Evolutionary conservation across 2,329 filamentous ascomycete genomes (phyloP), one percentile per base, ranked within the genome.

Genomic region (Biscogniauxia sp.): DNA sequence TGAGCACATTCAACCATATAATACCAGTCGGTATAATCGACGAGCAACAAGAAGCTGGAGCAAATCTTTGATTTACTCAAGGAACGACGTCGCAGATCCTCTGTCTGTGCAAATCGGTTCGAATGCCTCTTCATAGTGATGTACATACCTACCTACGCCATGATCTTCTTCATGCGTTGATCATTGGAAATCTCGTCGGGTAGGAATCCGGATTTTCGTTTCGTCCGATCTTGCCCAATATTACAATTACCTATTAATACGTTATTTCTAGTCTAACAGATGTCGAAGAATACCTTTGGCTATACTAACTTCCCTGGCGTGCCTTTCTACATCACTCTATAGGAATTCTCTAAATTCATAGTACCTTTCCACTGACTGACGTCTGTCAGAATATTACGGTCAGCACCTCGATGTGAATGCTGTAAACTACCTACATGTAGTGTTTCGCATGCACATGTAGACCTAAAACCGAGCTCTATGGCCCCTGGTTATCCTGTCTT

Each of bases 141-240:
- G 17, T 51, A 53, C n/a, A n/a, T n/a, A n/a, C n/a, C n/a, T n/a
- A n/a, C 13, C 5, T 50, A 19, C 49, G 11, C 55, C 53, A 51
- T 60, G 63, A 54, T 53, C 52, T 50, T 50, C 20, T 60, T 63
- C 57, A 61, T 60, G 59, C 57, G 59, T 37, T 55, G 58, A 61
- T 63, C 55, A 56, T 56, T 56, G 54, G 59, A 50, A 5, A 32
- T 45, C 23, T 20, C 11, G 53, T 59, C 51, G 19, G 51, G 56
- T 53, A 45, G 15, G 37, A 45, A 20, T 45, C 51, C 45, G 26
- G 53, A 32, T 41, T 57, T 8, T 45, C 37, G 56, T 62, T 64
- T 62, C 64, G 55, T 62, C 64, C 55, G 59, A 66, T 62, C 56
- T 64, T 32, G 11, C 3, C 28, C 11, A 32, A 7, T 13, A 32